phyloP scores from a whole-genome alignment of 2,329 filamentous ascomycete species.

The Pestalotiopsis fici region DNA sequence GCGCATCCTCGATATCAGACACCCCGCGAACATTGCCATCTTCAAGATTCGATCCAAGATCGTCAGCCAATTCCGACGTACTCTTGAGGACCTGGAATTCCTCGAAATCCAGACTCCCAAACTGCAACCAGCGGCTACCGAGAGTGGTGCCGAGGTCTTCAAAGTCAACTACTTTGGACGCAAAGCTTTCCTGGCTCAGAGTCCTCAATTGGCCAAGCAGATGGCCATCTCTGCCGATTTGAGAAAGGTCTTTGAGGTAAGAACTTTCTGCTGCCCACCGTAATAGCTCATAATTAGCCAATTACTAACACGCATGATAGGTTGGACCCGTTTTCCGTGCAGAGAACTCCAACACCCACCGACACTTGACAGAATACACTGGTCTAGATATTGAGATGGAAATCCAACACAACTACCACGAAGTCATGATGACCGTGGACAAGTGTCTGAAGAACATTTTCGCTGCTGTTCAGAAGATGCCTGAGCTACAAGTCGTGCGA shows the following conservation, averaged over 20 bases:
- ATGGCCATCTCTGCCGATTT: slow-evolving; percentile 91
- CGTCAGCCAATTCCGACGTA: slow-evolving; percentile 61
- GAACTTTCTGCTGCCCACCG: slow-evolving; percentile 13
- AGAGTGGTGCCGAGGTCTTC: slow-evolving; percentile 90
- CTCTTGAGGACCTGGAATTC: slow-evolving; percentile 75
- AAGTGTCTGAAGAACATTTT: slow-evolving; percentile 79
- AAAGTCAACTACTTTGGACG: slow-evolving; percentile 89
- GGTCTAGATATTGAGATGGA: slow-evolving; percentile 92
- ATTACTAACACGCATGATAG: slow-evolving; percentile 13
- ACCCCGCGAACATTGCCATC: slow-evolving; percentile 71
- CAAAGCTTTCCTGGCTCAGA: slow-evolving; percentile 85
- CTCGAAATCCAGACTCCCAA: slow-evolving; percentile 95
- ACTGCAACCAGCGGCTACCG: slow-evolving; percentile 84
- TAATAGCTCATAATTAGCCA: background rate
- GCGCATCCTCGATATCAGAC: slow-evolving; percentile 80
- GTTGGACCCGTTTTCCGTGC: slow-evolving; percentile 89
- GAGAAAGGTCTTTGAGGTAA: slow-evolving; percentile 77
- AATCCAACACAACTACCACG: slow-evolving; percentile 86
- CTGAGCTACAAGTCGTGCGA: slow-evolving; percentile 78
- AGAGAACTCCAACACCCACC: slow-evolving; percentile 93
- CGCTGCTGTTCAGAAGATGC: slow-evolving; percentile 63
- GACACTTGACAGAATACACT: slow-evolving; percentile 92
- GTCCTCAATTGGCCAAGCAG: slow-evolving; percentile 89
- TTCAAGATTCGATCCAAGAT: slow-evolving; percentile 54
- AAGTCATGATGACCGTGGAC: slow-evolving; percentile 79